A percentile compares a stretch with the other conserved stretches of the same genome.
These are phyloP conservation scores for Sugiyamaella neomexicana DNA, from an alignment of 1,139 yeast genomes.

Conservation along the genomic window DNA sequence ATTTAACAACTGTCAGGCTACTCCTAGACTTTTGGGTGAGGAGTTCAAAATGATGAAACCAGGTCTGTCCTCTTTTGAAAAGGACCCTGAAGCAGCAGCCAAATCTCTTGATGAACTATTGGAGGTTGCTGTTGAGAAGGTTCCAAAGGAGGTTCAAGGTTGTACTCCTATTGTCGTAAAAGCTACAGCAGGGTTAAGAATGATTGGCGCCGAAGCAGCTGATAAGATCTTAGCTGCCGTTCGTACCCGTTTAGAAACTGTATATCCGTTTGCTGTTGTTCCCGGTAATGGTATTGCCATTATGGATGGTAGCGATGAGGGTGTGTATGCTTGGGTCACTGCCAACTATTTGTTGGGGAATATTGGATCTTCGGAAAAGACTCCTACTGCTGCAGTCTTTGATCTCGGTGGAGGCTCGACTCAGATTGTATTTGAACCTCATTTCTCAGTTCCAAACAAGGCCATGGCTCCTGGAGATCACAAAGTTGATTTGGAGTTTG, in stretches of 20 bases:
- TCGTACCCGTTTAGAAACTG: conserved; percentile 65
- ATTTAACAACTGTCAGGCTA: conserved; percentile 76
- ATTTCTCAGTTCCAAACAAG: conserved; percentile 49
- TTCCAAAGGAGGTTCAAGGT: conserved; percentile 68
- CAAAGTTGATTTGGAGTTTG: conserved; percentile 76
- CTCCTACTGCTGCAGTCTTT: conserved; percentile 91
- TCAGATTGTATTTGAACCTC: conserved; percentile 96
- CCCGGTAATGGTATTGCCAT: conserved; percentile 80
- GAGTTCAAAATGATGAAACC: conserved; percentile 87
- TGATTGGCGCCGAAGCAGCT: conserved; percentile 69
- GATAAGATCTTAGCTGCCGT: conserved; percentile 72
- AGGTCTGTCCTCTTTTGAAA: conserved; percentile 83
- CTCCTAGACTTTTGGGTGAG: conserved; percentile 78
- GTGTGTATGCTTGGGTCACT: conserved; percentile 99
- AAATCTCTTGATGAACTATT: conserved; percentile 78
- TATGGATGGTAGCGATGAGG: conserved; percentile 97
- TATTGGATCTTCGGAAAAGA: conserved; percentile 69
- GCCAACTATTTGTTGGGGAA: conserved; percentile 90
- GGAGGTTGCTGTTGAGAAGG: conserved; percentile 66
- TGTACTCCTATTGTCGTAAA: conserved; percentile 95
- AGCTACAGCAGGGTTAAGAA: conserved; percentile 96
- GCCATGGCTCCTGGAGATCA: conserved; percentile 87
- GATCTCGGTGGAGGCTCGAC: conserved; percentile 99
- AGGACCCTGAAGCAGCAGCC: conserved; percentile 84
- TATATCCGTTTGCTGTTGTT: conserved; percentile 90